Conservation (phyloP, 305 asterid genomes). For the Fraxinus xanthoxyloides region DNA sequence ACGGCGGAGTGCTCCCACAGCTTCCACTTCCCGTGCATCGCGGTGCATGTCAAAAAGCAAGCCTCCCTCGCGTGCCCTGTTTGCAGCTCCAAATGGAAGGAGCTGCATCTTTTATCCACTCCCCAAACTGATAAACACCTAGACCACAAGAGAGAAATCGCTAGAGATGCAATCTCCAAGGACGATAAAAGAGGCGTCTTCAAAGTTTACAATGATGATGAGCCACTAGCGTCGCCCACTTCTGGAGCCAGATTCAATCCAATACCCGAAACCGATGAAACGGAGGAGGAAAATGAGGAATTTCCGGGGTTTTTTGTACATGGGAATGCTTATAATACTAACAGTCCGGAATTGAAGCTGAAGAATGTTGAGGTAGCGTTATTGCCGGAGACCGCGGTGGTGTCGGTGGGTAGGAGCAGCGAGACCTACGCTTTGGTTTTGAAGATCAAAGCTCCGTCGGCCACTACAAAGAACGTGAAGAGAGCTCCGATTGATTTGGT, state of each 20-base stretch:
- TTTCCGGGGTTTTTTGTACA: constrained; percentile 68
- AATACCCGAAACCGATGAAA: constrained; percentile 79
- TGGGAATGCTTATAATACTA: constrained; percentile 4
- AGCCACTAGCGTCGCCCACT: constrained; percentile 72
- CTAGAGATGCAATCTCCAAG: neutral
- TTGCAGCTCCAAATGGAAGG: constrained; percentile 71
- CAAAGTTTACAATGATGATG: constrained; percentile 89
- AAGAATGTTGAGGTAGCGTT: constrained; percentile 54
- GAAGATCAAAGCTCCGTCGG: constrained; percentile 64
- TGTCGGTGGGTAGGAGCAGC: constrained; percentile 60
- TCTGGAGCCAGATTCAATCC: constrained; percentile 78
- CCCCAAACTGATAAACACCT: constrained; percentile 25
- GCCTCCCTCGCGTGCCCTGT: constrained; percentile 64
- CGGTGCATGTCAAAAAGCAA: constrained; percentile 63
- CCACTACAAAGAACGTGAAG: constrained; percentile 23
- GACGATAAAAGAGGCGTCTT: constrained; percentile 30
- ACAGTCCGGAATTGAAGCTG: constrained; percentile 16
- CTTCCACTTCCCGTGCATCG: constrained; percentile 89
- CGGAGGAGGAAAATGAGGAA: constrained; percentile 65
- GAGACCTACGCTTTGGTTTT: constrained; percentile 69
- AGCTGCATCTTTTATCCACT: constrained; percentile 53
- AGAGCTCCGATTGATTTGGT: constrained; percentile 83
- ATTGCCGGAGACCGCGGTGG: constrained; percentile 71
- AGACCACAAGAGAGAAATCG: neutral
- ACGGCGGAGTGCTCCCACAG: constrained; percentile 95